Evolutionary conservation across 306 rosid genomes (phyloP).

Genomic region (Crataegus laevigata): DNA sequence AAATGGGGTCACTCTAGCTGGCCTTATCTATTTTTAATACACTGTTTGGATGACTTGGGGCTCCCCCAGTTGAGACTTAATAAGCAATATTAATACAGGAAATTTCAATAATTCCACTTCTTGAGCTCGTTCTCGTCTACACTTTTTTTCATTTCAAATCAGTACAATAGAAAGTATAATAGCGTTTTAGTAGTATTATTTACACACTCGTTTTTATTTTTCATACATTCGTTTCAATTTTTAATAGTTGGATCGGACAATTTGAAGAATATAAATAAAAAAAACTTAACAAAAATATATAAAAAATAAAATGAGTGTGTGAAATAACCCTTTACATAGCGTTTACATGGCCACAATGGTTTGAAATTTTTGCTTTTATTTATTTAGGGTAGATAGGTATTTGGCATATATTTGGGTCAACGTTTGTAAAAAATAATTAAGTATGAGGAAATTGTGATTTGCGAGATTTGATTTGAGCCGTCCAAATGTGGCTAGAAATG

Average conservation of each 20-base stretch:
- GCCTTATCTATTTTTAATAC: slow-evolving; percentile 12
- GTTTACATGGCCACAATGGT: neutral
- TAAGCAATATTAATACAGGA: neutral
- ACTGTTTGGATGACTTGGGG: neutral
- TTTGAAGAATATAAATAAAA: too few relatives aligned
- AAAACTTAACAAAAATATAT: too few relatives aligned
- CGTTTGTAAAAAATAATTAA: neutral
- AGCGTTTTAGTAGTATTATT: too few relatives aligned
- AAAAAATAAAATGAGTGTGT: too few relatives aligned
- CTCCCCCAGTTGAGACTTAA: neutral
- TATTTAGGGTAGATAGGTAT: neutral
- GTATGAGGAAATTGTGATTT: neutral
- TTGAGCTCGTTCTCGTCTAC: neutral
- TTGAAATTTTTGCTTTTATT: neutral
- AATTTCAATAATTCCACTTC: slow-evolving; percentile 1
- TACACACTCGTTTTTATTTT: too few relatives aligned
- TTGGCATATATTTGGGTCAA: neutral
- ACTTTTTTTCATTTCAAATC: neutral
- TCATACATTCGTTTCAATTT: too few relatives aligned
- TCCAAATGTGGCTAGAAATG: neutral
- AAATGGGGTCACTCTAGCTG: slow-evolving; percentile 42
- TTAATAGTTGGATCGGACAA: fast-evolving
- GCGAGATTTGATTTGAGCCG: slow-evolving; percentile 22
- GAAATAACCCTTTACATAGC: too few relatives aligned
- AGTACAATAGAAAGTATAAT: neutral